Percentiles rank a stretch among this genome's conserved stretches.
phyloP scores from a whole-genome alignment of 208 protist species.

The Trichomonas tenax region DNA sequence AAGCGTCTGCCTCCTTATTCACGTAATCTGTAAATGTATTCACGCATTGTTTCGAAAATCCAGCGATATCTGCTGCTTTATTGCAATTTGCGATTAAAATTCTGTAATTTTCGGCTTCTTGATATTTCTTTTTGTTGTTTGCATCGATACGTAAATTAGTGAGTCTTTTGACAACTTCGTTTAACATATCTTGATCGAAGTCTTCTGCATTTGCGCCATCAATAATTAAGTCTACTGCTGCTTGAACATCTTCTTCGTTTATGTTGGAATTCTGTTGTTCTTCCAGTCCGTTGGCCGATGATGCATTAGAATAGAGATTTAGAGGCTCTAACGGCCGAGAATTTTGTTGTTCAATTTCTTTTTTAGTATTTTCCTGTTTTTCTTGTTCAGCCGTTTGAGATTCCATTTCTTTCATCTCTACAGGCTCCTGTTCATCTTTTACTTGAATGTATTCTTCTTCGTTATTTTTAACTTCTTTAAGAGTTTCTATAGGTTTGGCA shows the following conservation, averaged over 20 bases:
- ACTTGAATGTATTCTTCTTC: not conserved
- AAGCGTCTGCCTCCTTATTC: not conserved
- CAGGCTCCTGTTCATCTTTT: not conserved
- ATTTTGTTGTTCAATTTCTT: not conserved
- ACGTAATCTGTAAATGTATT: not conserved
- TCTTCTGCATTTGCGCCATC: not conserved
- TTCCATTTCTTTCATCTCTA: not conserved
- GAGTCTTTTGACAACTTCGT: not conserved
- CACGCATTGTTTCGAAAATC: not conserved
- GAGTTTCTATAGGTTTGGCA: not conserved
- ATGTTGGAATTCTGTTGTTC: not conserved
- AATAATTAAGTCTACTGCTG: not conserved
- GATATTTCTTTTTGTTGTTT: not conserved
- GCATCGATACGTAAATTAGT: not conserved
- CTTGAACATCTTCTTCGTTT: not conserved
- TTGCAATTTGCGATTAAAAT: not conserved
- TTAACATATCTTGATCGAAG: not conserved
- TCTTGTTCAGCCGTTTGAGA: not conserved
- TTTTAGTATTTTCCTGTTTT: not conserved
- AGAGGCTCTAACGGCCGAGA: not conserved
- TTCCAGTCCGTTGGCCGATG: not conserved
- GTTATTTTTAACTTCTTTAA: not conserved
- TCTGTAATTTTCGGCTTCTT: not conserved
- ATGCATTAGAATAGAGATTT: not conserved
- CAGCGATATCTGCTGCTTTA: slow-evolving; percentile 7